Conservation (phyloP, 2,329 filamentous ascomycete species). For the Colletotrichum sp. region DNA sequence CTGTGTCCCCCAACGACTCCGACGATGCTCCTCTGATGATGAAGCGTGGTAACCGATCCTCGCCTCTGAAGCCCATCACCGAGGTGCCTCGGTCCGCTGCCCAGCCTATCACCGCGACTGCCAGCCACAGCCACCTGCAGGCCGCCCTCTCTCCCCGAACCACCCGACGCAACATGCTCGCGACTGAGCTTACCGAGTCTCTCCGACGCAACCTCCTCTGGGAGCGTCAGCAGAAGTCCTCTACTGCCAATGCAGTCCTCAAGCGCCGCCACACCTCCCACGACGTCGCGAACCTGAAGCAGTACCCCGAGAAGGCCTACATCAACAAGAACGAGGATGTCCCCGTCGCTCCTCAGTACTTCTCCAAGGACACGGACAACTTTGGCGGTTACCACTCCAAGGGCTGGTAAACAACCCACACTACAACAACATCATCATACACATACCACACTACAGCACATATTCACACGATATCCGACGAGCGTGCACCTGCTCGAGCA, state of each 20-base stretch:
- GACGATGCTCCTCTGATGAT: conserved; percentile 69
- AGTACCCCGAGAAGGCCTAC: conserved; percentile 73
- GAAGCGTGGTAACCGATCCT: conserved; percentile 60
- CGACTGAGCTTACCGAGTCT: conserved; percentile 91
- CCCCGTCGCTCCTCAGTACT: conserved; percentile 81
- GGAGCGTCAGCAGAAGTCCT: conserved; percentile 94
- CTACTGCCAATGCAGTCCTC: conserved; percentile 84
- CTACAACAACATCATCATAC: neutral
- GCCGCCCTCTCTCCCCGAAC: conserved; percentile 88
- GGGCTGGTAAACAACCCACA: conserved; percentile 68
- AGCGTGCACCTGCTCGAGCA: conserved; percentile 1
- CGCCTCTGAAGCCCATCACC: conserved; percentile 57
- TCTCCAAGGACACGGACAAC: conserved; percentile 71
- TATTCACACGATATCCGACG: conserved; percentile 16
- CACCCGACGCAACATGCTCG: conserved; percentile 93
- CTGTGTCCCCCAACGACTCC: conserved; percentile 61
- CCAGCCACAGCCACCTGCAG: conserved; percentile 64
- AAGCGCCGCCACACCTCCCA: conserved; percentile 91
- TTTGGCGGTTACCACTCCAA: conserved; percentile 81
- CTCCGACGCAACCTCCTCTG: conserved; percentile 89
- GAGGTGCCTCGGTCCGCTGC: conserved; percentile 70
- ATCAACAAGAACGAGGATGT: conserved; percentile 65
- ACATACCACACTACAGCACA: conserved; percentile 14
- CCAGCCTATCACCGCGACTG: conserved; percentile 80
- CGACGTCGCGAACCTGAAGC: conserved; percentile 86